Evolutionary conservation across 257 asterid species (phyloP), one percentile per base, ranked within the genome.

Genomic region (Solanum tarijense): DNA sequence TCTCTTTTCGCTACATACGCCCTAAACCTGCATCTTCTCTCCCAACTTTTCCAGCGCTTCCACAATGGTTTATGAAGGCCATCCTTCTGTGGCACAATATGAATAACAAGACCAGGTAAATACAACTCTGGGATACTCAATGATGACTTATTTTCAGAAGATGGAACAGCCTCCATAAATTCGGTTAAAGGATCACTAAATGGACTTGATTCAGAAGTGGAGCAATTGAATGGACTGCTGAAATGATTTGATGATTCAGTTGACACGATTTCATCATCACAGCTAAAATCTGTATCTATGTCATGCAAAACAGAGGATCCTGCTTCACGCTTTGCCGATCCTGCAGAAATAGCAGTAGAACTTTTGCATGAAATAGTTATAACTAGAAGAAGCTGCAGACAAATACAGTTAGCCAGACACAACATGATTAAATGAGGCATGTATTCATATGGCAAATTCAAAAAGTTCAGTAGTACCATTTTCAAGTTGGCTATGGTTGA

Each of bases 1-100:
- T 90, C 91, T 86, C 90, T 78, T 20, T 90, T 82, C 9, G 89
- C 91, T 55, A 90, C 60, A 66, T 88, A 90, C 9, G 91, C 91
- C 82, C 58, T 88, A 78, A 69, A 83, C 43, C 69, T 83, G 58
- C 68, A 86, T 35, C 84, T 35, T 81, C 35, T 48, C 41, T 88
- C 87, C 81, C 74, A 86, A 72, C 38, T 86, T 75, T 88, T 87
- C 89, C 68, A 90, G 82, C 84, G 88, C 55, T 74, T 90, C 91
- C 88, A 88, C 7, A 90, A 43, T 18, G 91, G 86, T 21, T 10
- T 86, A 60, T 69, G 75, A 38, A 25, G 87, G 12, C 20, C 36
- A 14, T 71, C 55, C 5, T 85, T 73, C 52, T 86, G 75, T 43
- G 91, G 90, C 74, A 90, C 83, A 43, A 90, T 72, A 72, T 90